Base-by-base conservation (phyloP, 768 basidiomycete genomes). In the Pilatotrama ljubarskyi region DNA sequence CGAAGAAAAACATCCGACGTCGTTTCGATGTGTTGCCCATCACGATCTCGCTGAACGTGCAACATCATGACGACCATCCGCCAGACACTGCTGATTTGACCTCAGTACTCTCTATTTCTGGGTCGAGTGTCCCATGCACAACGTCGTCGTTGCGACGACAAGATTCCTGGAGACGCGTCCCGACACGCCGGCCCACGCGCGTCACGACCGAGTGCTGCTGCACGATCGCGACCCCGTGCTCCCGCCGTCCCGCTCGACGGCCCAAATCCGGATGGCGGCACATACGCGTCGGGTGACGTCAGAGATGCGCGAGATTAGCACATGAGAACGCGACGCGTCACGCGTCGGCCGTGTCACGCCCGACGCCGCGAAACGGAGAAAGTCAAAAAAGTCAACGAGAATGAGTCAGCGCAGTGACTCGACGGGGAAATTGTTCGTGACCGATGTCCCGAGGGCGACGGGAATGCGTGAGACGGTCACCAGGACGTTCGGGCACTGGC, bases 221-320 rank as follows among this genome's bases (percentile, higher is more conserved):
- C 25, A 47, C 54, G 54, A 37, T 55, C 54, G 35, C 54, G 54
- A 46, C 43, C 54, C 54, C 54, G 22, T 55, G 44, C 42, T 32
- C 29, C 53, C 44, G 29, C 18, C 42, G 42, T 35, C 35, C 32
- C 43, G 43, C 36, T 24, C 24, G 15, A 17, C 53, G 43, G 43
- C n/a, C 53, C 53, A 46, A 44, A 54, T 54, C 53, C 42, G 42
- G 53, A 54, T 55, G 38, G 47, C 55, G 55, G 24, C 38, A 49
- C 37, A 38, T 25, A 22, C 32, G 47, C 47, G 55, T 42, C 47
- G 47, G 55, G 47, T 57, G 55, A 57, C 55, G 55, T 57, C 55
- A 57, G 55, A 42, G n/a, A 37, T 47, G 55, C 55, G 55, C 55
- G 38, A 57, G 48, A 56, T 56, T 44, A 24, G 36, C 20, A 24